Percentiles rank a stretch among this genome's conserved stretches.
phyloP scores from a whole-genome alignment of 1,284 basidiomycete genomes.

The Megacollybia platyphylla region DNA sequence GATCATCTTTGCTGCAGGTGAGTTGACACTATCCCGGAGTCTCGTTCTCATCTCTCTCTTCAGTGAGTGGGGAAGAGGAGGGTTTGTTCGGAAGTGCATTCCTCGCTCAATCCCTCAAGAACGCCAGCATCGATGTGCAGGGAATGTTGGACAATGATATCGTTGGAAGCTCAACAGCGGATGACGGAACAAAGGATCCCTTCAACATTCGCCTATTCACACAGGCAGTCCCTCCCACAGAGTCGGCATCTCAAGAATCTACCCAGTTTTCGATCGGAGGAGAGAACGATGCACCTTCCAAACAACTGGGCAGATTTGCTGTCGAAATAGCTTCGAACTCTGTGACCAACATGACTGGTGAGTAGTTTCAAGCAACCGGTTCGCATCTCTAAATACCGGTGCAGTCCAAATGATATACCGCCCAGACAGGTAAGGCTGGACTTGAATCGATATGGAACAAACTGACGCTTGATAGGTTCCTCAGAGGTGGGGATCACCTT shows the following conservation, averaged over 20 bases:
- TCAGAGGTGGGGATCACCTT: conserved; percentile 38
- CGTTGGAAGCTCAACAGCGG: conserved; percentile 34
- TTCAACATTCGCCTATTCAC: conserved; percentile 36
- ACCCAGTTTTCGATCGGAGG: conserved; percentile 26
- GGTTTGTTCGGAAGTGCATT: conserved; percentile 33
- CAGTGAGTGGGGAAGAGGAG: conserved; percentile 39
- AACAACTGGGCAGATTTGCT: conserved; percentile 35
- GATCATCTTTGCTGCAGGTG: conserved; percentile 29
- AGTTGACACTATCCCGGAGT: neutral
- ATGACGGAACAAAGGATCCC: conserved; percentile 29
- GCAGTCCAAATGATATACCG: conserved; percentile 8
- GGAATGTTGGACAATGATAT: conserved; percentile 37
- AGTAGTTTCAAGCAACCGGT: conserved; percentile 6
- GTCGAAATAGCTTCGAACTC: conserved; percentile 33
- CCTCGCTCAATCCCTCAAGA: conserved; percentile 28
- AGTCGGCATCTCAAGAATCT: conserved; percentile 20
- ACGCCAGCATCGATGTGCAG: conserved; percentile 32
- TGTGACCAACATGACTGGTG: conserved; percentile 35
- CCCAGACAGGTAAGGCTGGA: conserved; percentile 1
- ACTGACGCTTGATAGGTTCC: conserved; percentile 31
- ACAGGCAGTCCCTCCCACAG: conserved; percentile 27
- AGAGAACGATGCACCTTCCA: conserved; percentile 38
- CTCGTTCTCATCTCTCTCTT: neutral
- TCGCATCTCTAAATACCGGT: neutral
- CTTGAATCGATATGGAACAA: conserved; percentile 16